Evolutionary conservation across 2,329 filamentous ascomycete species (phyloP), one percentile per base, ranked within the genome.

Genomic region (Ascochyta fabae): DNA sequence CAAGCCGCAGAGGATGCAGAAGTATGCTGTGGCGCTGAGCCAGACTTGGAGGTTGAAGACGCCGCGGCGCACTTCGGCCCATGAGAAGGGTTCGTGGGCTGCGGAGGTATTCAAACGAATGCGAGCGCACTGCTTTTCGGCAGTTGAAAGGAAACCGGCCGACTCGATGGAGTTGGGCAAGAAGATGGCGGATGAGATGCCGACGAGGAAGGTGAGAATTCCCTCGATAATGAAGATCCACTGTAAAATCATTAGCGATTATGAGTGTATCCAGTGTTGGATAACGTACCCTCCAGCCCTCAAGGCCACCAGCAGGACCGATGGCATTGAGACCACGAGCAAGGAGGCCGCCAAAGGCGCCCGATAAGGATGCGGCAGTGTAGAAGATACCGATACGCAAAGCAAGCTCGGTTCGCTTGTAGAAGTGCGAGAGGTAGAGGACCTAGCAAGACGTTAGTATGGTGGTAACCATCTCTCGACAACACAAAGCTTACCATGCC

Each of bases 311-410:
- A 4, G 77, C 71, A 0, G 79, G 79, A 0, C 81, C 84, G 53
- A 89, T 87, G n/a, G 83, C 80, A 0, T 83, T 82, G 6, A 89
- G 75, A 0, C 85, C 86, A 9, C 85, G 79, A 7, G 86, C 86
- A 6, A 88, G 77, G 0, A 89, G 78, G 6, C 84, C 86, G 26
- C 85, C 85, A 66, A 88, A 88, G 1, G 86, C 86, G 2, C 86
- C 86, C 0, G 85, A 87, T 5, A 89, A 73, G 1, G 86, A 87
- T 0, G 86, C 86, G 1, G 86, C 85, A 0, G 86, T 88, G 68
- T 88, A 90, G 65, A 90, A 89, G 6, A 89, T 76, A 27, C 86
- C 87, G 45, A 90, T 87, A 4, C 87, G 79, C 34, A 88, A 71
- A 0, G 85, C 84, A 58, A 88, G 76, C 60, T 88, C 85, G 1